Base-by-base conservation (phyloP, 2,329 filamentous ascomycete species). In the Drechmeria coniospora region DNA sequence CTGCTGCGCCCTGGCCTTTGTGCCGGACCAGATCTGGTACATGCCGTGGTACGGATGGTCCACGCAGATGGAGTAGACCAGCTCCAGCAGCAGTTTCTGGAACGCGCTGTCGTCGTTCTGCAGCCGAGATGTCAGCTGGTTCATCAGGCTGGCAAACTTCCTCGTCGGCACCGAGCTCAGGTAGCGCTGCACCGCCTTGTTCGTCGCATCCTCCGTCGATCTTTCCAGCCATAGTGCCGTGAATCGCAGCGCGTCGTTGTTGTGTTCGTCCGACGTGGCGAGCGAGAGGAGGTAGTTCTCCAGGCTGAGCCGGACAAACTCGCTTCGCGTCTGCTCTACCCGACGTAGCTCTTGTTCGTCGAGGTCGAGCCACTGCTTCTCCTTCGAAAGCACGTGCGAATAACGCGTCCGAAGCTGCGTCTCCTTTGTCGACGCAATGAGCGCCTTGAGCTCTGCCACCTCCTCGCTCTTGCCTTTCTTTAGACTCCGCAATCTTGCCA, bases 41-140 rank as follows among this genome's bases (percentile, higher is more conserved):
- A 95, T 87, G 26, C 84, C 84, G 47, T 98, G 92, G 49, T 86
- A 93, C 0, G 90, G 92, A 53, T 99, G 90, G 32, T 98, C 84
- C 8, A 69, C 63, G 45, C 87, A 95, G 30, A 98, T 93, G 7
- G 74, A 75, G 43, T 74, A 72, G 4, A 95, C 74, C 12, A 98
- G 58, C 2, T 63, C 61, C 28, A 73, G 69, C 2, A 99, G 60
- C 1, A 87, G 62, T 22, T 61, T 63, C 44, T 98, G 90, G 44
- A 99, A 98, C 11, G 65, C 63, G 1, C 64, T 67, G 2, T 65
- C 53, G 18, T 75, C 67, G 35, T 80, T 71, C 34, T 92, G 74
- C 5, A 98, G 59, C 6, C 90, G 75, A n/a, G 92, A 98, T 5
- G 86, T 87, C 18, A 98, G 66, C 50, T 99, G 90, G 44, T 94